phyloP scores from a whole-genome alignment of 2,329 filamentous ascomycete genomes.

The Graphium sp. region DNA sequence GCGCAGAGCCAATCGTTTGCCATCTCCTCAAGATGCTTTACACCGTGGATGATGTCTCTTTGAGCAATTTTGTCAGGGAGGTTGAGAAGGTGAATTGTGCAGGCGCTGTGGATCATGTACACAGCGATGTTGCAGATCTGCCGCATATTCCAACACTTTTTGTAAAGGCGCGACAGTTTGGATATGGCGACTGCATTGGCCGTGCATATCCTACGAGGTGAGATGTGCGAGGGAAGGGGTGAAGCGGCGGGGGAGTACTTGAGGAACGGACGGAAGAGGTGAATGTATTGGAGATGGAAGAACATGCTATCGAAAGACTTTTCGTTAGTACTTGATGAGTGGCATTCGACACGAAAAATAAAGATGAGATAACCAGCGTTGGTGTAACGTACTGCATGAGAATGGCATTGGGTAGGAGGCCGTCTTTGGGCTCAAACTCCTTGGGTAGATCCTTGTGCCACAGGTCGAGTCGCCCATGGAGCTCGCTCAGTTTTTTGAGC shows the following conservation, averaged over 20 bases:
- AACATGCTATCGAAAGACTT: conserved; percentile 59
- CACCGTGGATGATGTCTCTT: conserved; percentile 76
- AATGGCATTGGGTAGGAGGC: conserved; percentile 69
- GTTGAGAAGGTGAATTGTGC: conserved; percentile 86
- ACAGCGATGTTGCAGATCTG: conserved; percentile 96
- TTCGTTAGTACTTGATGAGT: conserved; percentile 11
- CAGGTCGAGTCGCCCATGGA: conserved; percentile 76
- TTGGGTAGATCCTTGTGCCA: conserved; percentile 75
- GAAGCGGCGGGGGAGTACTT: conserved; percentile 74
- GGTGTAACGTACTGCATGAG: conserved; percentile 57
- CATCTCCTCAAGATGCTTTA: conserved; percentile 89
- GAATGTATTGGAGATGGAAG: conserved; percentile 87
- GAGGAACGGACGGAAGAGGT: conserved; percentile 86
- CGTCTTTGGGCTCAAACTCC: conserved; percentile 80
- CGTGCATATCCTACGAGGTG: conserved; percentile 78
- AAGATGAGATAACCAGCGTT: conserved; percentile 1
- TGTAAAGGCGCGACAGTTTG: conserved; percentile 87
- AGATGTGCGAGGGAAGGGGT: conserved; percentile 72
- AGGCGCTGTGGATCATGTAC: conserved; percentile 88
- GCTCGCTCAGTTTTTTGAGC: conserved; percentile 79
- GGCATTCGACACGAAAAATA: neutral
- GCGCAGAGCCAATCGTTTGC: conserved; percentile 90
- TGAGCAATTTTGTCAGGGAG: conserved; percentile 82
- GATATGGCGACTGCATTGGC: conserved; percentile 81
- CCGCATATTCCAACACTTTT: conserved; percentile 73